phyloP scores from a whole-genome alignment of 805 yeast genomes.

The Kuraishia cidri region DNA sequence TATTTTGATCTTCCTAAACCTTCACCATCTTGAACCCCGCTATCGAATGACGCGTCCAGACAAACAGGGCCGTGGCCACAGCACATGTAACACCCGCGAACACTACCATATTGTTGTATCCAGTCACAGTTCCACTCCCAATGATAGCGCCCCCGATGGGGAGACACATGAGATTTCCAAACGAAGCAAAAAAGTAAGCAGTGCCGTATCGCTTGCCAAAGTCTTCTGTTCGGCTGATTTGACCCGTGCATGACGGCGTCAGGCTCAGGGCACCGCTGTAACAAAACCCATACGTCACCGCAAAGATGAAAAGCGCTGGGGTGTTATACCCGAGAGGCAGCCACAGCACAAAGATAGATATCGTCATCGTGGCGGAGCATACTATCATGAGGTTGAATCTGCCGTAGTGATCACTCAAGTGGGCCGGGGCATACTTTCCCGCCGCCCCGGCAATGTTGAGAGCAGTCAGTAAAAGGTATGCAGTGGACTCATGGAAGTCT shows the following conservation, averaged over 20 bases:
- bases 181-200: constrained; percentile 49
- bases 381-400: constrained; percentile 42
- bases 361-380: constrained; percentile 29
- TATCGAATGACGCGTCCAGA: background rate
- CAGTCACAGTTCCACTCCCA: constrained; percentile 20
- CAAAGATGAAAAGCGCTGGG: constrained; percentile 38
- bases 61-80: background rate
- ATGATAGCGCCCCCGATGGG: constrained; percentile 42
- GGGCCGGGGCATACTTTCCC: constrained; percentile 46
- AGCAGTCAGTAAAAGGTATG: constrained; percentile 34
- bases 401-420: constrained; percentile 40
- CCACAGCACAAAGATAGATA: constrained; percentile 42
- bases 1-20: background rate
- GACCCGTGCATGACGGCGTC: constrained; percentile 63
- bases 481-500: constrained; percentile 27
- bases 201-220: constrained; percentile 68
- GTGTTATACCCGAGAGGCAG: constrained; percentile 44
- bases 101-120: constrained; percentile 19
- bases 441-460: constrained; percentile 34
- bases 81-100: constrained; percentile 12
- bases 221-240: constrained; percentile 50
- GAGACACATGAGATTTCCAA: constrained; percentile 34
- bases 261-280: constrained; percentile 55
- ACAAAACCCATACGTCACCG: constrained; percentile 48
- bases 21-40: background rate